A percentile compares a stretch with the other conserved stretches of the same genome.
phyloP scores from a whole-genome alignment of 257 asterid genomes.

The Nicotiana undulata region DNA sequence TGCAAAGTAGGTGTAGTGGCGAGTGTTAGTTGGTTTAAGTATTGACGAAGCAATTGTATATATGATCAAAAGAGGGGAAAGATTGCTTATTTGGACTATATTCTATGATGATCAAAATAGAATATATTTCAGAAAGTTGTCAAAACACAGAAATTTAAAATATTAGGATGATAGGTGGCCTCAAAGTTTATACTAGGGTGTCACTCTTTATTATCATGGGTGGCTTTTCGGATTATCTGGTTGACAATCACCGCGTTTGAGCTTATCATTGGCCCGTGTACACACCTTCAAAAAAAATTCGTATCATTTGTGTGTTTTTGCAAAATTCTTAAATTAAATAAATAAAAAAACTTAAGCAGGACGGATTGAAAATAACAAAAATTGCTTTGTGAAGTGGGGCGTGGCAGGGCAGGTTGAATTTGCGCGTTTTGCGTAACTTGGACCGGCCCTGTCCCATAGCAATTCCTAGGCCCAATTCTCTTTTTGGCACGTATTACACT shows the following conservation, averaged over 20 bases:
- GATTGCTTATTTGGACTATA: background rate
- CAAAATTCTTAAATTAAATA: too few species aligned
- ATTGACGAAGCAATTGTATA: background rate
- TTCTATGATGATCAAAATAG: background rate
- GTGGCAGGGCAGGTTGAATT: too few species aligned
- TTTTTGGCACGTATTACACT: too few species aligned
- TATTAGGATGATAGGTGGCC: background rate
- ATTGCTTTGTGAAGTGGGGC: too few species aligned
- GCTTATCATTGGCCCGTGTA: background rate
- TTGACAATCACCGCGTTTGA: background rate
- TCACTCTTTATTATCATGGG: background rate
- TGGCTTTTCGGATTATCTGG: background rate
- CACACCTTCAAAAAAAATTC: too few species aligned
- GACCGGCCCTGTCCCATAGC: too few species aligned
- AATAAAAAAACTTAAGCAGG: too few species aligned
- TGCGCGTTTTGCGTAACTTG: too few species aligned
- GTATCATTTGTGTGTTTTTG: too few species aligned
- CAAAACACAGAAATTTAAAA: background rate
- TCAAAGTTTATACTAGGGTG: background rate
- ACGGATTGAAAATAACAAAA: too few species aligned
- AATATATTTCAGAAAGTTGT: background rate
- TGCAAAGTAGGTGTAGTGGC: slow-evolving; percentile 7
- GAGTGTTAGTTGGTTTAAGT: background rate
- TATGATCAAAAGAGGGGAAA: background rate
- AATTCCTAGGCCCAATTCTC: too few species aligned